phyloP scores from a whole-genome alignment of 192 early-diverging fungal species.

The Backusella australiensis region DNA sequence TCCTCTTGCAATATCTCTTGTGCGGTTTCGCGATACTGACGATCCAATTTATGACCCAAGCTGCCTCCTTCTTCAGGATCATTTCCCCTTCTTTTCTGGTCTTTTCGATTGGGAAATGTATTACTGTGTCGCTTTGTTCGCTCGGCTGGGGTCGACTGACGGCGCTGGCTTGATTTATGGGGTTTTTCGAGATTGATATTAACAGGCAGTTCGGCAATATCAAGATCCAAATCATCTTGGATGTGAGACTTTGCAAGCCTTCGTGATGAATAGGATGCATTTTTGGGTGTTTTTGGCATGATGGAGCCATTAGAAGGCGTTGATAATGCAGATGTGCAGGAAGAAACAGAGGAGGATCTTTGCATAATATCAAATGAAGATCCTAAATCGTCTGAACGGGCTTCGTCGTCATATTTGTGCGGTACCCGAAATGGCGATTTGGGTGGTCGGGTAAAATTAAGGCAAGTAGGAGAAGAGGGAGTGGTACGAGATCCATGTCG shows the following conservation, averaged over 20 bases:
- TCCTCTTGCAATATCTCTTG: constrained; percentile 11
- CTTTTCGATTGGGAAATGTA: constrained; percentile 18
- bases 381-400: constrained; percentile 1
- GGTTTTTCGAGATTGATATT: neutral
- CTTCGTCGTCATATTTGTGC: neutral
- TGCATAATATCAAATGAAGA: constrained; percentile 14
- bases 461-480: constrained; percentile 2
- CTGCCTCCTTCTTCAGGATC: neutral
- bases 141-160: constrained; percentile 3
- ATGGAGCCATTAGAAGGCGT: constrained; percentile 7
- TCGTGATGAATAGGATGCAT: constrained; percentile 6
- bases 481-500: neutral
- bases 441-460: constrained; percentile 18
- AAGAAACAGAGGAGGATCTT: constrained; percentile 16
- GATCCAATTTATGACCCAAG: constrained; percentile 20
- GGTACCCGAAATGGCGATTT: constrained; percentile 27
- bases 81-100: neutral
- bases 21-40: constrained; percentile 18
- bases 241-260: neutral
- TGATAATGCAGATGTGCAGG: constrained; percentile 11
- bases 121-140: constrained; percentile 9
- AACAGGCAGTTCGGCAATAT: neutral
- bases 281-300: constrained; percentile 16
- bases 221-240: neutral
- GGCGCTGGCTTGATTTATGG: neutral